A percentile compares a stretch with the other conserved stretches of the same genome.
Evolutionary conservation across 2,329 filamentous ascomycete genomes (phyloP).

Genomic region (Hansfordia pulvinata): DNA sequence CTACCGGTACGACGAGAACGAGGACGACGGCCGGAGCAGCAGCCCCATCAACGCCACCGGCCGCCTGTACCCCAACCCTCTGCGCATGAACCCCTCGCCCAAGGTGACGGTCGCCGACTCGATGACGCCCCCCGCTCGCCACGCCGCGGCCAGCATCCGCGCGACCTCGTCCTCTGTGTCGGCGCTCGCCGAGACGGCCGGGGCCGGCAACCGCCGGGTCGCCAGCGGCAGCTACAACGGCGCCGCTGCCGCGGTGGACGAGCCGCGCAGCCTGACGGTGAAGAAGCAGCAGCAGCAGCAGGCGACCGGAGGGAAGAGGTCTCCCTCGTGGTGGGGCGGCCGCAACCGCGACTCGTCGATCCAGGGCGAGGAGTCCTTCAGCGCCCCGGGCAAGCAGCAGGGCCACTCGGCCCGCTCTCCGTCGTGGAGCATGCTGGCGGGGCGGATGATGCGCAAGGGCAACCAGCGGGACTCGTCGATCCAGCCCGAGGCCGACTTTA

Average conservation of each 20-base stretch:
- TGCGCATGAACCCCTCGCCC: slow-evolving; percentile 34
- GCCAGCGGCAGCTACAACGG: too few species aligned
- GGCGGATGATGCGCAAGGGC: too few species aligned
- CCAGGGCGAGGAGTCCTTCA: slow-evolving; percentile 18
- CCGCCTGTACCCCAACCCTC: slow-evolving; percentile 33
- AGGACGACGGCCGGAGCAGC: slow-evolving; percentile 10
- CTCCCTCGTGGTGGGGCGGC: too few species aligned
- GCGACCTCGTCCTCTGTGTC: too few species aligned
- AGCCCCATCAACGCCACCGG: slow-evolving; percentile 9
- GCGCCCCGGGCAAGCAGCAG: slow-evolving; percentile 40
- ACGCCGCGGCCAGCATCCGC: slow-evolving; percentile 6
- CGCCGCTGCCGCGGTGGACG: slow-evolving; percentile 3
- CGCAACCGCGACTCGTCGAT: background rate
- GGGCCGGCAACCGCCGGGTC: too few species aligned
- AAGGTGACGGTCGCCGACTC: background rate
- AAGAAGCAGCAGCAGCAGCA: too few species aligned
- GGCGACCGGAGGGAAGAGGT: slow-evolving; percentile 2
- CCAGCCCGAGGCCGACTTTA: slow-evolving; percentile 33
- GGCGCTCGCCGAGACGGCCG: too few species aligned
- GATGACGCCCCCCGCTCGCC: slow-evolving; percentile 2
- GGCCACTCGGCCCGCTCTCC: slow-evolving; percentile 18
- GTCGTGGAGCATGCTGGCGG: too few species aligned
- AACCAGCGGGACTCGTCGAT: slow-evolving; percentile 36
- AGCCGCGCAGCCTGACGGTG: too few species aligned
- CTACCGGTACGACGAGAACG: slow-evolving; percentile 25